Conservation (phyloP, 805 yeast genomes). For the Brettanomyces anomalus region DNA sequence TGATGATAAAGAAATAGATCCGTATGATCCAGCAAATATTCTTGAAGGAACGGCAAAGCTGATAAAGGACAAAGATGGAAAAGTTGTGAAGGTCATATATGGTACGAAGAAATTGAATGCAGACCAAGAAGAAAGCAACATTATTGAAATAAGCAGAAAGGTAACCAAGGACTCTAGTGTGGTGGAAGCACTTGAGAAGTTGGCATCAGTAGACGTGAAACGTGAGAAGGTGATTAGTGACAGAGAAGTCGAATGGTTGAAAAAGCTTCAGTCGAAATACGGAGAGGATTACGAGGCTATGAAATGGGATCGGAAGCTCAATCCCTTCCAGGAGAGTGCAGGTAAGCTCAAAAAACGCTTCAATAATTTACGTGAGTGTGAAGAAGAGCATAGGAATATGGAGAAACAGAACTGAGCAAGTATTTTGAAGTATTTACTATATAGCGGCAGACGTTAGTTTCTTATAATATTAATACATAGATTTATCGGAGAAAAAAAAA, state of each 20-base stretch:
- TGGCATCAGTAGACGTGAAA: background rate
- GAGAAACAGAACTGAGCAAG: no score
- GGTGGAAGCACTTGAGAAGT: background rate
- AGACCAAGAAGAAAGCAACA: conserved; percentile 9
- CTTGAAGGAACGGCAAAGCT: conserved; percentile 76
- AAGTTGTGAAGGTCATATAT: conserved; percentile 57
- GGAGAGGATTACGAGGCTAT: conserved; percentile 85
- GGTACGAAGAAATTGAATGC: conserved; percentile 34
- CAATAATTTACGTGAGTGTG: conserved; percentile 46
- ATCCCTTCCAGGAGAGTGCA: conserved; percentile 73
- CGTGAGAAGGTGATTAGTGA: conserved; percentile 34
- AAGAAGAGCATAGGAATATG: background rate
- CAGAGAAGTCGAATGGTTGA: conserved; percentile 71
- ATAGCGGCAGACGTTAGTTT: no score
- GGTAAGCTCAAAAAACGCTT: conserved; percentile 75
- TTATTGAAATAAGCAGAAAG: conserved; percentile 22
- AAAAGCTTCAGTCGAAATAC: conserved; percentile 55
- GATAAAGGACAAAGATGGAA: conserved; percentile 59
- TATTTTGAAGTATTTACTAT: no score
- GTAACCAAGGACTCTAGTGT: conserved; percentile 10
- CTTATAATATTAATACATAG: no score
- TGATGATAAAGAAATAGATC: conserved; percentile 27
- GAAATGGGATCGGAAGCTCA: conserved; percentile 87
- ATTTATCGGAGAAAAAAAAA: no score
- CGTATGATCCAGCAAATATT: conserved; percentile 50